Evolutionary conservation across 306 rosid species (phyloP).

Genomic region (Vachellia collinsii): DNA sequence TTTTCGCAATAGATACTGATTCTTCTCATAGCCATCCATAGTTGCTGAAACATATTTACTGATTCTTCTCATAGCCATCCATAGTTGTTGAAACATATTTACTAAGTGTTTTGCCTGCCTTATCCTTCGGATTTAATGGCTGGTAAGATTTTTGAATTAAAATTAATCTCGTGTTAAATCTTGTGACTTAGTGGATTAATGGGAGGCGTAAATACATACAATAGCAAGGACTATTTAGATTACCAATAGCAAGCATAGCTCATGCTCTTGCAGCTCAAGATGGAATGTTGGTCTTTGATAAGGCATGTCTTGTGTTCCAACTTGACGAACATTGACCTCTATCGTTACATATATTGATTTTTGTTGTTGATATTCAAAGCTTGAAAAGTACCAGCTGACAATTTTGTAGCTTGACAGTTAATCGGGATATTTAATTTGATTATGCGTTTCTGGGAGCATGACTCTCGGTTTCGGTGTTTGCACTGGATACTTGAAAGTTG

Average conservation of each 20-base stretch:
- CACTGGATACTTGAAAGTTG: neutral
- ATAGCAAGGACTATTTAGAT: neutral
- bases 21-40: neutral
- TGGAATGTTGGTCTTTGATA: neutral
- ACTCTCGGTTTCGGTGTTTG: slow-evolving; percentile 21
- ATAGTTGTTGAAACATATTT: neutral
- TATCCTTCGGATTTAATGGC: neutral
- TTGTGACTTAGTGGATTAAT: neutral
- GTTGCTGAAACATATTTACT: neutral
- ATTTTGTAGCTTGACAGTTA: slow-evolving; percentile 24
- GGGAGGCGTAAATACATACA: neutral
- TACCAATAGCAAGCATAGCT: neutral
- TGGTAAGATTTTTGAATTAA: neutral
- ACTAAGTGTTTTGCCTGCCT: neutral
- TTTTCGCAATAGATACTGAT: neutral
- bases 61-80: neutral
- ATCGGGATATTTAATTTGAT: neutral
- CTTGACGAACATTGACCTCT: neutral
- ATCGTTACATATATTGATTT: neutral
- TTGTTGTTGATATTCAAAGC: neutral
- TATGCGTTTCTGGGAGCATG: slow-evolving; percentile 25
- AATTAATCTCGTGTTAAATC: neutral
- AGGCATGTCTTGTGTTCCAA: slow-evolving; percentile 27
- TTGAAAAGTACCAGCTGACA: slow-evolving; percentile 8
- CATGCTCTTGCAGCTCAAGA: neutral